Percentiles rank a stretch among this genome's conserved stretches.
Conservation (phyloP, 1,284 basidiomycete species). For the Albatrellus sp. region DNA sequence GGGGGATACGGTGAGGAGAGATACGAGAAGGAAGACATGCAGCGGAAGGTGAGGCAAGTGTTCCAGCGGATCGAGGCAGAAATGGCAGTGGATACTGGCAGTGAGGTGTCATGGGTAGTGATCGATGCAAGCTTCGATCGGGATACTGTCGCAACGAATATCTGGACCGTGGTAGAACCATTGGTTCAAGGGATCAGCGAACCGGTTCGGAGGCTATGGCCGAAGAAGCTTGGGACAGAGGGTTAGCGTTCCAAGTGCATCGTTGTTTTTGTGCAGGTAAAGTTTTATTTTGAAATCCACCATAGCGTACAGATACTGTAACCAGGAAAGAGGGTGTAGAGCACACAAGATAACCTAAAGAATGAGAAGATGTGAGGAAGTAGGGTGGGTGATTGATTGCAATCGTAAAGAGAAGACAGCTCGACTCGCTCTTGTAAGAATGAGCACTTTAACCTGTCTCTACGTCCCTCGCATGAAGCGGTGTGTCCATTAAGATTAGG, state of each 20-base stretch:
- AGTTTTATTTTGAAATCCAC: no score
- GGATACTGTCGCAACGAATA: conserved; percentile 43
- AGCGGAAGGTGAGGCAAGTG: conserved; percentile 50
- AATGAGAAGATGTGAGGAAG: no score
- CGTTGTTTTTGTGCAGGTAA: neutral
- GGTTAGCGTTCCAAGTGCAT: no score
- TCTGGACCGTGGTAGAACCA: conserved; percentile 42
- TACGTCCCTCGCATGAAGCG: no score
- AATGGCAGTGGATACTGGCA: conserved; percentile 23
- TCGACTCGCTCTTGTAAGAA: no score
- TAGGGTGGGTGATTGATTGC: no score
- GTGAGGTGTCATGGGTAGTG: conserved; percentile 35
- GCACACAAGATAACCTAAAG: no score
- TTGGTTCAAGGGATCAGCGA: conserved; percentile 24
- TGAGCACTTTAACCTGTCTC: no score
- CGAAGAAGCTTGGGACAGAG: neutral
- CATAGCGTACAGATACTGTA: no score
- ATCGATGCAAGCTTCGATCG: conserved; percentile 52
- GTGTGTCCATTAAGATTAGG: no score
- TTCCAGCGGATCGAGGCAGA: conserved; percentile 56
- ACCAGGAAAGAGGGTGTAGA: no score
- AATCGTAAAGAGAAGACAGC: no score
- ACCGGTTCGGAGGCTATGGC: conserved; percentile 34
- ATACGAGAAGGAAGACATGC: conserved; percentile 74
- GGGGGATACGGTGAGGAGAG: conserved; percentile 87